These are phyloP conservation scores for Pythium monospermum DNA, from an alignment of 352 stramenopile species.

Conservation along the genomic window DNA sequence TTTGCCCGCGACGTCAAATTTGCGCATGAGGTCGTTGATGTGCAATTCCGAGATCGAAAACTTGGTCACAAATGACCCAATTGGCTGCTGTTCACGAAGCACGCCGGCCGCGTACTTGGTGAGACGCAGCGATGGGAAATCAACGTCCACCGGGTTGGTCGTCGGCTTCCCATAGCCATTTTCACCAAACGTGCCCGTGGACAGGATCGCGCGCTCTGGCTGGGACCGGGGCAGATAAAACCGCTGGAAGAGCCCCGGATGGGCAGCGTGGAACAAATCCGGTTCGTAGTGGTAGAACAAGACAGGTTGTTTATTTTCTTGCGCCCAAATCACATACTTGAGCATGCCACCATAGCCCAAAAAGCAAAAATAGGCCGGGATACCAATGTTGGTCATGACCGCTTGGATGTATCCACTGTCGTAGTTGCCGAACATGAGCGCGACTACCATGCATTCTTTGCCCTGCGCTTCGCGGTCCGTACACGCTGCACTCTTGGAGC, in stretches of 20 bases:
- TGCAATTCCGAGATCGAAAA: conserved; percentile 24
- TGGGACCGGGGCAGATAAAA: conserved; percentile 29
- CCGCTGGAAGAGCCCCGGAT: conserved; percentile 29
- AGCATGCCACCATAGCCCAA: conserved; percentile 3
- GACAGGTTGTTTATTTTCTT: conserved; percentile 16
- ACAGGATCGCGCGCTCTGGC: conserved; percentile 9
- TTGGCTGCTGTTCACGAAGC: conserved; percentile 13
- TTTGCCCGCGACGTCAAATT: conserved; percentile 8
- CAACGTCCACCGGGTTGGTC: conserved; percentile 33
- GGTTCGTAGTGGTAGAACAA: conserved; percentile 53
- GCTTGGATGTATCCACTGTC: conserved; percentile 30
- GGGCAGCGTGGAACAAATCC: conserved; percentile 30
- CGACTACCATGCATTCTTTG: conserved; percentile 33
- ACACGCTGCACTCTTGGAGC: conserved; percentile 33
- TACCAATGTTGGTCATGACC: conserved; percentile 28
- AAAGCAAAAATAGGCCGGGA: conserved; percentile 47
- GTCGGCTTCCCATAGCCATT: conserved; percentile 35
- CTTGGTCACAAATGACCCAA: conserved; percentile 22
- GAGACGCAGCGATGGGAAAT: conserved; percentile 27
- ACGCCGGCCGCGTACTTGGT: conserved; percentile 25
- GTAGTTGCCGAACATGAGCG: conserved; percentile 27
- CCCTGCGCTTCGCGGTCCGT: conserved; percentile 19
- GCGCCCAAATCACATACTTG: conserved; percentile 13
- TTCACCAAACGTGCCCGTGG: conserved; percentile 30
- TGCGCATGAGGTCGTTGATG: conserved; percentile 25